Evolutionary conservation across 805 yeast genomes (phyloP).

Genomic region (Diddensiella santjacobensis): DNA sequence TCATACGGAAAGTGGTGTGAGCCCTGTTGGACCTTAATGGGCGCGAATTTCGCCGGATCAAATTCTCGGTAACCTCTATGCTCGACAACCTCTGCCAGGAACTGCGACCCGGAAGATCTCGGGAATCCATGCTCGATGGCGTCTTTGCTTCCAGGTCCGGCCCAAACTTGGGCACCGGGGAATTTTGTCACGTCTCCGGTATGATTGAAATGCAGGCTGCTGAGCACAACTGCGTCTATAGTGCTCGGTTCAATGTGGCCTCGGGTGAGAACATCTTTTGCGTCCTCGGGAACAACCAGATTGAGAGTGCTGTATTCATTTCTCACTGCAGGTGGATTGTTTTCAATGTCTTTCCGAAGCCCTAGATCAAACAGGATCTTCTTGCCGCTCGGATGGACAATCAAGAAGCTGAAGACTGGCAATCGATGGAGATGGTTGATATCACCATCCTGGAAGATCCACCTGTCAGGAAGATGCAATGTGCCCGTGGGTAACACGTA

Average conservation of each 20-base stretch:
- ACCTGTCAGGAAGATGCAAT: not conserved
- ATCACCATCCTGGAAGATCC: not conserved
- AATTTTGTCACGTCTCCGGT: not conserved
- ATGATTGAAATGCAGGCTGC: constrained; percentile 1
- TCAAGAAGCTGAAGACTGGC: constrained; percentile 1
- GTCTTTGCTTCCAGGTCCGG: not conserved
- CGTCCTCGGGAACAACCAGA: not conserved
- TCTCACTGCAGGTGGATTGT: constrained; percentile 1
- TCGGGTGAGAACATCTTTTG: not conserved
- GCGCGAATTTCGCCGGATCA: not conserved
- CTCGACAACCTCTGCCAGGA: not conserved
- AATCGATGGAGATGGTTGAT: not conserved
- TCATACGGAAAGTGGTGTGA: not conserved
- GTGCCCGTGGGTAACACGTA: not conserved
- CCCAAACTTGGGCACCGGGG: not conserved
- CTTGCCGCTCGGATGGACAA: constrained; percentile 2
- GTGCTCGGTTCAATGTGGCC: not conserved
- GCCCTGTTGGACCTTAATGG: not conserved
- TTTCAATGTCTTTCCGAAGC: not conserved
- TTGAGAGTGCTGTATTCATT: not conserved
- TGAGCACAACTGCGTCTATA: not conserved
- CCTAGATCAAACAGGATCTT: constrained; percentile 6
- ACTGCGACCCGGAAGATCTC: not conserved
- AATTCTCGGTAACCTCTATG: not conserved
- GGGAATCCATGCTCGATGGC: not conserved